Evolutionary conservation across 2,329 filamentous ascomycete genomes (phyloP).

Genomic region (Scytalidium sp.): DNA sequence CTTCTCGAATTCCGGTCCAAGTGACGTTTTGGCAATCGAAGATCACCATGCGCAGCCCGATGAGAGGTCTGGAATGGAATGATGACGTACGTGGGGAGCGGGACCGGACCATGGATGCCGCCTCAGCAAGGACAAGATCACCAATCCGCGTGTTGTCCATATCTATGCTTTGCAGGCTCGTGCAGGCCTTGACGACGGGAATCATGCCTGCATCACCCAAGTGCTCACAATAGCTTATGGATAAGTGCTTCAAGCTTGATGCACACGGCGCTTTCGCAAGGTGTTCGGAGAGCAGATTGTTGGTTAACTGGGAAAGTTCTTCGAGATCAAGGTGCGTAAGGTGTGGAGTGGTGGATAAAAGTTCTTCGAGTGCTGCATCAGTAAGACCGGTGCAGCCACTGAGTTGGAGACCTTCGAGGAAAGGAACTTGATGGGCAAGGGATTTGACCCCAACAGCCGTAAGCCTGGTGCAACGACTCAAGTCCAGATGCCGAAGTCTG

Average conservation of each 20-base stretch:
- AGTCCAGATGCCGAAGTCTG: slow-evolving; percentile 77
- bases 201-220: slow-evolving; percentile 82
- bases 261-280: slow-evolving; percentile 77
- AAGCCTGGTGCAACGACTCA: slow-evolving; percentile 74
- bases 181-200: slow-evolving; percentile 74
- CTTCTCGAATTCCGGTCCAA: slow-evolving; percentile 86
- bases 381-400: slow-evolving; percentile 73
- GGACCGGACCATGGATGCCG: slow-evolving; percentile 71
- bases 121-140: slow-evolving; percentile 81
- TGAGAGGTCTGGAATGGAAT: slow-evolving; percentile 18
- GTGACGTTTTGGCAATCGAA: slow-evolving; percentile 93
- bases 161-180: slow-evolving; percentile 66
- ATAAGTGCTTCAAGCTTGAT: slow-evolving; percentile 70
- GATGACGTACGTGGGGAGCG: slow-evolving; percentile 44
- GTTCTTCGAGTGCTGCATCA: slow-evolving; percentile 67
- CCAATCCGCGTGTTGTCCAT: slow-evolving; percentile 94
- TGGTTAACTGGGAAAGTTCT: slow-evolving; percentile 75
- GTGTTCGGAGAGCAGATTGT: slow-evolving; percentile 66
- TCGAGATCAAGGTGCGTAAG: slow-evolving; percentile 89
- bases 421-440: slow-evolving; percentile 71
- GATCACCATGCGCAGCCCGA: slow-evolving; percentile 71
- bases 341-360: slow-evolving; percentile 72
- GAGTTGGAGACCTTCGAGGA: slow-evolving; percentile 79
- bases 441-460: slow-evolving; percentile 69
- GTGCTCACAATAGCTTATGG: slow-evolving; percentile 85